Base-by-base conservation (phyloP, 768 basidiomycete genomes). In the Albatrellus ellisii region DNA sequence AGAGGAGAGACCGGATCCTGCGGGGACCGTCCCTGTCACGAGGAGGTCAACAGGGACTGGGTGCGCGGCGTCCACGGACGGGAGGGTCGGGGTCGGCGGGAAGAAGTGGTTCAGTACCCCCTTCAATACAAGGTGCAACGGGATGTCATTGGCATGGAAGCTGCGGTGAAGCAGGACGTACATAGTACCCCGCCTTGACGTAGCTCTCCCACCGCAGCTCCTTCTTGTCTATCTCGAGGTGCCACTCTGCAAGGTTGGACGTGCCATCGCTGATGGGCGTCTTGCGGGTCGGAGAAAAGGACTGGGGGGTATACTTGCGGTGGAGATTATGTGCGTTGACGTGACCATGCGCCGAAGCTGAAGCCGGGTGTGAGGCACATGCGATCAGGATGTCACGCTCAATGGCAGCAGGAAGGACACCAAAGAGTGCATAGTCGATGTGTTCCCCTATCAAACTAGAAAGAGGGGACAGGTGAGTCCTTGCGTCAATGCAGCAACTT, bases 321-420 rank as follows among this genome's bases (percentile, higher is more conserved):
- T 76, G 65, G 18, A 79, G 46, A 52, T 84, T 86, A 48, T 79
- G 72, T 0, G 72, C 77, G 36, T 72, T 54, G 9, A 84, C 79
- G 31, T 64, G 64, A 26, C 79, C 77, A 2, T 71, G 66, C 0
- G 56, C 34, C 42, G 63, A 54, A 6, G 63, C 55, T 18, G 47
- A 17, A 26, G 60, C 54, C 46, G 21, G 44, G 57, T 27, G 56
- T n/a, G 69, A 69, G 25, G 70, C 75, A 59, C 72, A 78, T 0
- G 87, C 86, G 42, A 90, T 79, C 39, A 90, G 65, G 50, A 89
- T 79, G 56, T 89, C 89, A 39, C 74, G 74, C 49, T 88, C 87
- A 28, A 90, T 71, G 0, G 87, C 88, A n/a, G 79, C 71, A 12
- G 87, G 89, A 26, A 90, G 68, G 6, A 85, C 85, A 3, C 87